Evolutionary conservation across 2,329 filamentous ascomycete genomes (phyloP), one percentile per base, ranked within the genome.

Genomic region (Fusarium buxicola): DNA sequence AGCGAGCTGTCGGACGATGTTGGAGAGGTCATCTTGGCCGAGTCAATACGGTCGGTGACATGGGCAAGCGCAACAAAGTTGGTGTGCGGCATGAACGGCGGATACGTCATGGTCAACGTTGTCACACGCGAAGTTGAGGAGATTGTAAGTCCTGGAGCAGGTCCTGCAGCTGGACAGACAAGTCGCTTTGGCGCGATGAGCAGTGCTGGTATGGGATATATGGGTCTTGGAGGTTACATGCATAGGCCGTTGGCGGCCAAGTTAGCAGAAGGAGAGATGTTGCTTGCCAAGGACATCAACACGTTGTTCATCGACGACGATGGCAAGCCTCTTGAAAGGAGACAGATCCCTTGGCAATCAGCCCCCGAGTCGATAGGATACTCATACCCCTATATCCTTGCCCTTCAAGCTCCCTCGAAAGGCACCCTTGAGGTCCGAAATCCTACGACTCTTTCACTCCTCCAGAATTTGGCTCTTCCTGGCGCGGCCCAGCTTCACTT

Each of bases 271-370:
- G 91, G 92, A 5, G 87, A 97, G 77, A 86, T 98, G 74, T 79
- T 99, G 56, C 83, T 99, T n/a, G 92, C 94, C n/a, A 97, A 96
- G 75, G 95, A 99, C 69, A 92, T 97, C 70, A 96, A 97, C 74
- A 96, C 94, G 2, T 80, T 97, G 48, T 99, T 99, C 74, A 91
- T 97, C 65, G 90, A 95, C 55, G 86, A 90, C 10, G 84, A 92
- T 27, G 95, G 94, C 5, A 94, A 92, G 66, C 85, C 93, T 0
- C 74, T 96, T 30, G 90, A 94, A 39, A 92, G 92, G 76, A 84
- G 90, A 52, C 94, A 98, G 74, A 89, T 99, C n/a, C 93, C 93
- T 2, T 99, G 95, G 95, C 86, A 89, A 36, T 82, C 86, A 30
- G 92, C 94, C 2, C 96, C 95, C 2, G 94, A 97, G 70, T 90